Percentiles rank a stretch among this genome's conserved stretches.
Evolutionary conservation across 352 stramenopile species (phyloP).

Genomic region (Globisporangium carolinianum): DNA sequence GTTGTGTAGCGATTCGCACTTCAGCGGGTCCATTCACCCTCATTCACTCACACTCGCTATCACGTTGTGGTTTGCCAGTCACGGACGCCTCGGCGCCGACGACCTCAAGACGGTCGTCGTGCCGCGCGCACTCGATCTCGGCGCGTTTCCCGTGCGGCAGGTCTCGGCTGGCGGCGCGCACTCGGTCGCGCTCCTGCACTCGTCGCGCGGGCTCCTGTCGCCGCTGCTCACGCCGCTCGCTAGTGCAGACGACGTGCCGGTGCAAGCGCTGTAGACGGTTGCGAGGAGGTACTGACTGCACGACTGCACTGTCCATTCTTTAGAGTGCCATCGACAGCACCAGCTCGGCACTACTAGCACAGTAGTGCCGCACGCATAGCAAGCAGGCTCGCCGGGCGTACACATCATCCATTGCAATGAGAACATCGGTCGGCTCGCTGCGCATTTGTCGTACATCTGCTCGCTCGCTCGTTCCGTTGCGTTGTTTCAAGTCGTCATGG

Average conservation of each 20-base stretch:
- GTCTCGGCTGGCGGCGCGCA: constrained; percentile 69
- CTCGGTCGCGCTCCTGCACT: constrained; percentile 67
- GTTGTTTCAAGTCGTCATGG: too few relatives aligned
- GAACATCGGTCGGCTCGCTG: too few relatives aligned
- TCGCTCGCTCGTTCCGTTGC: too few relatives aligned
- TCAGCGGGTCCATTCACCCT: too few relatives aligned
- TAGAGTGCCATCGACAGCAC: too few relatives aligned
- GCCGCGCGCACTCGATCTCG: constrained; percentile 49
- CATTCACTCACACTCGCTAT: constrained; percentile 14
- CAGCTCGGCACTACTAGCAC: too few relatives aligned
- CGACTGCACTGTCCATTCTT: too few relatives aligned
- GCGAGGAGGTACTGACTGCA: too few relatives aligned
- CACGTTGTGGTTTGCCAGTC: constrained; percentile 6
- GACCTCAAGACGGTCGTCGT: constrained; percentile 49
- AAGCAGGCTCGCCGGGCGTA: too few relatives aligned
- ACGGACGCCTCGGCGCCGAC: constrained; percentile 53
- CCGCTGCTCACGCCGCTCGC: constrained; percentile 50
- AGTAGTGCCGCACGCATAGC: too few relatives aligned
- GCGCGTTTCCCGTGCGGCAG: constrained; percentile 50
- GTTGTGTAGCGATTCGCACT: constrained; percentile 10
- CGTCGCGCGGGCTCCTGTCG: constrained; percentile 41
- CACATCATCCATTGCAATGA: too few relatives aligned
- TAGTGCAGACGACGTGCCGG: constrained; percentile 19
- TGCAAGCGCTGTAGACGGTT: constrained; percentile 4
- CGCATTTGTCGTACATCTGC: too few relatives aligned